These are phyloP conservation scores for Colletotrichum godetiae DNA, from an alignment of 2,329 filamentous ascomycete genomes.

Conservation along the genomic window DNA sequence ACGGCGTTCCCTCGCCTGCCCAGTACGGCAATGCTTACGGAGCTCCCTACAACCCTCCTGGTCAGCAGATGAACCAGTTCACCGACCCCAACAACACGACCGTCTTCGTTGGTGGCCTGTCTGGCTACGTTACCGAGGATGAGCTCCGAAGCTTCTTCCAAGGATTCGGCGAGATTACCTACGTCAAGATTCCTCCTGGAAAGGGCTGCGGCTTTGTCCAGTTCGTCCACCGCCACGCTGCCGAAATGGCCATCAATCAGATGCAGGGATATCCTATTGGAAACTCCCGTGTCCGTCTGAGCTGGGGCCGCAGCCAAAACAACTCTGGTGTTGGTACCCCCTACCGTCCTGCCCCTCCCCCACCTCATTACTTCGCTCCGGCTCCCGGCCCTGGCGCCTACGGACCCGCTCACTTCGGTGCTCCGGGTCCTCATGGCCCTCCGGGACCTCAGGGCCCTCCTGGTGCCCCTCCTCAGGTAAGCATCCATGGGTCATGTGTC, in stretches of 20 bases:
- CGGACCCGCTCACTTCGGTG: slow-evolving; percentile 60
- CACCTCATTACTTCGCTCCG: slow-evolving; percentile 62
- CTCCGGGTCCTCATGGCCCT: slow-evolving; percentile 57
- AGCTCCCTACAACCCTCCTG: slow-evolving; percentile 34
- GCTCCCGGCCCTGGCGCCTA: slow-evolving; percentile 53
- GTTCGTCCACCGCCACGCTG: slow-evolving; percentile 97
- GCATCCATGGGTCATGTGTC: background rate
- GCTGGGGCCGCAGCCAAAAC: slow-evolving; percentile 98
- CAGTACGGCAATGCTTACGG: slow-evolving; percentile 34
- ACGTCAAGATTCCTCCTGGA: slow-evolving; percentile 99
- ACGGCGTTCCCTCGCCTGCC: slow-evolving; percentile 38
- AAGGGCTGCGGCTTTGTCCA: slow-evolving; percentile 99
- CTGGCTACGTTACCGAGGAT: slow-evolving; percentile 98
- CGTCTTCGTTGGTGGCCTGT: slow-evolving; percentile 96
- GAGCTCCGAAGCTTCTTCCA: slow-evolving; percentile 99
- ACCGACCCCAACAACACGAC: slow-evolving; percentile 99
- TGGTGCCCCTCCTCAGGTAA: slow-evolving; percentile 45
- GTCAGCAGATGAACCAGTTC: slow-evolving; percentile 91
- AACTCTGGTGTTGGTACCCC: slow-evolving; percentile 98
- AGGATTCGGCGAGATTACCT: slow-evolving; percentile 98
- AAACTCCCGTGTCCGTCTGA: slow-evolving; percentile 96
- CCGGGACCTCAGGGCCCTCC: slow-evolving; percentile 50
- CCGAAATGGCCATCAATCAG: slow-evolving; percentile 99
- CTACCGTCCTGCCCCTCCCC: slow-evolving; percentile 88
- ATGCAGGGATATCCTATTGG: slow-evolving; percentile 99